Evolutionary conservation across 164 flowering plant species (phyloP), one percentile per base, ranked within the genome.

Genomic region (Umbilicus rupestris): DNA sequence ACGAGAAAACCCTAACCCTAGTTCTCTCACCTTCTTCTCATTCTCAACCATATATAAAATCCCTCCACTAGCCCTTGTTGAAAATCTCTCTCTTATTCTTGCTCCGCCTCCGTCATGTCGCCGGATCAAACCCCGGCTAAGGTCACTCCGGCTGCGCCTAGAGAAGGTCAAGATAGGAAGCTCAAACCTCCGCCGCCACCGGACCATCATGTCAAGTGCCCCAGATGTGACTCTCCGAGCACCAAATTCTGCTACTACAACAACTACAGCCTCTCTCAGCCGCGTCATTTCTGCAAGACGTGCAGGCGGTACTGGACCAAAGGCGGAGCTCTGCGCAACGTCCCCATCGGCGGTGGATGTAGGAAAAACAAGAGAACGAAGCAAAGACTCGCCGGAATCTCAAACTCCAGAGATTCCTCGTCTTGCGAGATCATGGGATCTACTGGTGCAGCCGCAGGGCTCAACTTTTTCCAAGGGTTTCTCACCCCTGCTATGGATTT

Each of bases 241-340:
- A 63, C 65, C 26, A 63, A 63, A 41, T 63, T 63, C 46, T 63
- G 65, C 45, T 63, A 63, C 65, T 63, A 63, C 65, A 63, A 63
- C 5, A 63, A 63, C 65, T 63, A 63, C 65, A 63, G 42, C 65
- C 65, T 63, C 42, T 35, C 65, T 37, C 65, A 63, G 28, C 65
- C 65, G 17, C 42, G 65, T 37, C 65, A 63, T 9, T 63, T 37
- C 45, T 63, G 65, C 46, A 63, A 63, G 65, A 39, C 65, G 29
- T 63, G 65, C 15, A 20, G 65, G 35, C 28, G 65, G 17, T 63
- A 63, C 45, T 63, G 65, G 65, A 63, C 65, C 14, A 63, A 63
- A 63, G 65, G 65, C 22, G 65, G 65, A 35, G 46, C 65, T 33
- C 45, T 63, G 24, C 42, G 65, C 28, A 63, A 63, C 20, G 65